Conservation (phyloP, 208 protist species). For the Pavlovales sp. region DNA sequence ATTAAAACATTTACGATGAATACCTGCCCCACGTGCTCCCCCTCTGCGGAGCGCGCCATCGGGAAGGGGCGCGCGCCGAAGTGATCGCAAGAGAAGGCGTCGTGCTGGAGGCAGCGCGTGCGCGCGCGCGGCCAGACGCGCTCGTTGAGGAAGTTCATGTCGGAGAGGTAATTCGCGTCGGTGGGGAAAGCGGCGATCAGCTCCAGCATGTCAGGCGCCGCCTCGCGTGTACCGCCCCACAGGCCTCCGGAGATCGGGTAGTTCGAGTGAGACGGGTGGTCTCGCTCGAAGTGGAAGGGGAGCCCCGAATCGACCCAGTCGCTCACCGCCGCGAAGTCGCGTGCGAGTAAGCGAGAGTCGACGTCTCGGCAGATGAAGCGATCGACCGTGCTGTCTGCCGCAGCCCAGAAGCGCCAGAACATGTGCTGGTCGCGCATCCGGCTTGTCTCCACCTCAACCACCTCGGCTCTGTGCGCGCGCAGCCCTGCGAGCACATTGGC, state of each 20-base stretch:
- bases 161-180: slow-evolving; percentile 24
- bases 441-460: background rate
- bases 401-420: slow-evolving; percentile 37
- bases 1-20: too few relatives aligned
- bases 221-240: background rate
- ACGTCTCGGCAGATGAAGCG: slow-evolving; percentile 40
- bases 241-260: slow-evolving; percentile 42
- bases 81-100: slow-evolving; percentile 34
- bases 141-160: slow-evolving; percentile 44
- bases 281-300: slow-evolving; percentile 29
- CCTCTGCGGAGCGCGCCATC: background rate
- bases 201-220: slow-evolving; percentile 8
- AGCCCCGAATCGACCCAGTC: slow-evolving; percentile 4
- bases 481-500: background rate
- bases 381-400: slow-evolving; percentile 15
- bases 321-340: slow-evolving; percentile 7
- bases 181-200: slow-evolving; percentile 1
- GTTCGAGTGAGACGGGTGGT: slow-evolving; percentile 31
- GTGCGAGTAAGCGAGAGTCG: slow-evolving; percentile 6
- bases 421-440: slow-evolving; percentile 12
- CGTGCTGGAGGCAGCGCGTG: slow-evolving; percentile 3
- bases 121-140: background rate
- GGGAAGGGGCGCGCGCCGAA: slow-evolving; percentile 21
- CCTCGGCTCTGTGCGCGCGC: background rate
- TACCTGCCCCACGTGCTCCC: slow-evolving; percentile 24